phyloP scores from a whole-genome alignment of 495 filamentous ascomycete genomes.

The Penicillium silybi region DNA sequence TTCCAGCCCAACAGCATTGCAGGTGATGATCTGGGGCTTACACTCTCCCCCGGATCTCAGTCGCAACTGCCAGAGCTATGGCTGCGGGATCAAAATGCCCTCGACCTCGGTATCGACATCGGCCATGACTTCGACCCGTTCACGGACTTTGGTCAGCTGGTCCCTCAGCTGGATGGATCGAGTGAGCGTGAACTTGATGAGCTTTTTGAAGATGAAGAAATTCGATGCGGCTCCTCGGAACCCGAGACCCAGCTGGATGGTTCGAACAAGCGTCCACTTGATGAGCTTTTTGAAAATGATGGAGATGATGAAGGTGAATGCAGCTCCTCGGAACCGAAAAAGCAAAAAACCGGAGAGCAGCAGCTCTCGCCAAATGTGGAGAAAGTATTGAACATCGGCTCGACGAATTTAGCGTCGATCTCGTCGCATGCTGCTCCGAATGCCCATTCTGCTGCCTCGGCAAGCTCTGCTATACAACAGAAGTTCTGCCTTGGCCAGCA shows the following conservation, averaged over 20 bases:
- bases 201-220: not conserved
- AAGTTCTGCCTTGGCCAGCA: not conserved
- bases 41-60: conserved; percentile 15
- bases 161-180: not conserved
- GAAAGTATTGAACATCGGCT: not conserved
- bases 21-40: conserved; percentile 12
- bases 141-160: conserved; percentile 1
- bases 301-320: not conserved
- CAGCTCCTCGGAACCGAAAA: not conserved
- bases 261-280: conserved; percentile 1
- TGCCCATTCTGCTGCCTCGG: not conserved
- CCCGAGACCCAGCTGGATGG: not conserved
- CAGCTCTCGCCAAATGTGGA: not conserved
- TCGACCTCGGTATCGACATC: conserved; percentile 1
- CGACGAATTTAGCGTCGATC: not conserved
- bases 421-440: not conserved
- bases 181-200: conserved; percentile 1
- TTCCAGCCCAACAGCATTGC: not conserved
- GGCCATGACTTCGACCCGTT: conserved; percentile 4
- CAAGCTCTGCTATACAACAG: not conserved
- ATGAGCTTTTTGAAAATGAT: not conserved
- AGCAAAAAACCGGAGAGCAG: not conserved
- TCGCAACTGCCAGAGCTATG: not conserved
- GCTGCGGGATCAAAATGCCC: not conserved
- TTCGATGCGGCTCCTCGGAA: not conserved